Evolutionary conservation across 257 asterid species (phyloP).

Genomic region (Fraxinus anomala): DNA sequence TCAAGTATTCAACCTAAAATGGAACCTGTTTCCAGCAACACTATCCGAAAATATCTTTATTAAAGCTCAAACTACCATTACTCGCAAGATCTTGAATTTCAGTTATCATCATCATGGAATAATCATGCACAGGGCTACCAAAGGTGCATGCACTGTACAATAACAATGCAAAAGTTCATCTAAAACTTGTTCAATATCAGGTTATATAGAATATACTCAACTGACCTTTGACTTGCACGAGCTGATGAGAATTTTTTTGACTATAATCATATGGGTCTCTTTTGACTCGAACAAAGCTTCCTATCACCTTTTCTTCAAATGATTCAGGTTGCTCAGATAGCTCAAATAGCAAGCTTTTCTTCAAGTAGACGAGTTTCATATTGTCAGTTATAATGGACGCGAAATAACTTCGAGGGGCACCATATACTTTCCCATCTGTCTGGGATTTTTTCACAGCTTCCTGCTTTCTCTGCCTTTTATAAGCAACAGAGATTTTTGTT

Average conservation of each 20-base stretch:
- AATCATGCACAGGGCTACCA: neutral
- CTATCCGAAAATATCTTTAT: neutral
- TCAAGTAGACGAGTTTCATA: constrained; percentile 74
- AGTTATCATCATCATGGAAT: constrained; percentile 8
- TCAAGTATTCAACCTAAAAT: neutral
- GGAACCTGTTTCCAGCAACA: neutral
- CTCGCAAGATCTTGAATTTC: constrained; percentile 9
- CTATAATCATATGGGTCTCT: constrained; percentile 45
- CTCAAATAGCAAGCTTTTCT: constrained; percentile 58
- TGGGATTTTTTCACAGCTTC: constrained; percentile 32
- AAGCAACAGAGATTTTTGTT: constrained; percentile 17
- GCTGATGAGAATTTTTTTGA: constrained; percentile 50
- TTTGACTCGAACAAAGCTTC: constrained; percentile 67
- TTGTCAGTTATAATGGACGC: constrained; percentile 68
- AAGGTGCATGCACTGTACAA: constrained; percentile 14
- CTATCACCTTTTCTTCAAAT: constrained; percentile 65
- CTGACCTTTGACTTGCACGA: constrained; percentile 80
- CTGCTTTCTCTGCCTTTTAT: constrained; percentile 38
- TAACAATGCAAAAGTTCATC: constrained; percentile 19
- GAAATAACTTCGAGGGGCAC: constrained; percentile 39
- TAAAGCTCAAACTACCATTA: constrained; percentile 8
- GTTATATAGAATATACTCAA: constrained; percentile 11
- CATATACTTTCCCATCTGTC: constrained; percentile 25
- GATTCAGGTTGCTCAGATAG: constrained; percentile 56
- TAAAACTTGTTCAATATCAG: constrained; percentile 15